A percentile compares a stretch with the other conserved stretches of the same genome.
phyloP scores from a whole-genome alignment of 1,284 basidiomycete genomes.

The Cutaneotrichosporon sp. region DNA sequence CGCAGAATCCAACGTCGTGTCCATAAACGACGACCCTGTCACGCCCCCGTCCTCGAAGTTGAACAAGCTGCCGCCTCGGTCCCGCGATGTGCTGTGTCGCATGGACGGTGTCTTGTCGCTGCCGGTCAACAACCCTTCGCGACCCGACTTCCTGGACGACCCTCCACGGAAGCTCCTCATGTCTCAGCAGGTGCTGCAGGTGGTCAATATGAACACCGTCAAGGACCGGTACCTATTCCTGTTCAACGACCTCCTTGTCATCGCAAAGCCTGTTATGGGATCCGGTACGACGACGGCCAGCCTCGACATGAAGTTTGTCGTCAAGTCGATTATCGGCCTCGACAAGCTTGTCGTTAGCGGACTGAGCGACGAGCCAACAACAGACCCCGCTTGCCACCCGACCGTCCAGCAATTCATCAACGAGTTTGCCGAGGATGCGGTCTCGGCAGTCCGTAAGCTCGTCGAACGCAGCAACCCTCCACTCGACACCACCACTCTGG shows the following conservation, averaged over 20 bases:
- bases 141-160: constrained; percentile 70
- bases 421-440: constrained; percentile 71
- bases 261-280: constrained; percentile 60
- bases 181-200: constrained; percentile 84
- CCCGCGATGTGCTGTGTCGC: constrained; percentile 33
- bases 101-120: constrained; percentile 60
- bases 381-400: constrained; percentile 57
- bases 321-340: constrained; percentile 82
- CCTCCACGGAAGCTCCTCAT: constrained; percentile 81
- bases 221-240: constrained; percentile 95
- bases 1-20: constrained; percentile 22
- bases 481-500: constrained; percentile 67
- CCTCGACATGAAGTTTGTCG: constrained; percentile 76
- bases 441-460: constrained; percentile 66
- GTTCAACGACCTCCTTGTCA: constrained; percentile 89
- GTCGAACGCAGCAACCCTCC: constrained; percentile 58
- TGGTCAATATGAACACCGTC: constrained; percentile 76
- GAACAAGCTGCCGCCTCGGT: background rate
- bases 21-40: constrained; percentile 22
- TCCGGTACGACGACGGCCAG: constrained; percentile 64
- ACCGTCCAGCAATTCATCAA: constrained; percentile 68
- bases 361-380: constrained; percentile 36
- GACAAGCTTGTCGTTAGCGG: constrained; percentile 56
- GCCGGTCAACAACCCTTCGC: constrained; percentile 57
- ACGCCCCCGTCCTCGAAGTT: constrained; percentile 1